Evolutionary conservation across 257 asterid genomes (phyloP).

Genomic region (Gentiana macrophylla): DNA sequence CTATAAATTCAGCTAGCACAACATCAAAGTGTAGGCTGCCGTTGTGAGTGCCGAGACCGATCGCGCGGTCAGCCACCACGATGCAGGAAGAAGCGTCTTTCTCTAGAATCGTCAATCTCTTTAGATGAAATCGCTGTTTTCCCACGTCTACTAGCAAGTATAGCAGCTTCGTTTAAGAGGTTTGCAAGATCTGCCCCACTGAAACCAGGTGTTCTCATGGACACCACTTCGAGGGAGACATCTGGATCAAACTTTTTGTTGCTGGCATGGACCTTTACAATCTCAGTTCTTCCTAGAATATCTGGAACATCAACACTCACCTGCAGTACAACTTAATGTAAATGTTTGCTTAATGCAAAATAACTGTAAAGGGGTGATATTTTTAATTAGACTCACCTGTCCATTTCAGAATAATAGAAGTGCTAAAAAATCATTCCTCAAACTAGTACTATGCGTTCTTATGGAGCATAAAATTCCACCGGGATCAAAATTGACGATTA

Average conservation of each 20-base stretch:
- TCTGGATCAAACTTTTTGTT: conserved; percentile 77
- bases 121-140: conserved; percentile 26
- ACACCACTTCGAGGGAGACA: conserved; percentile 82
- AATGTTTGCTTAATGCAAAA: not conserved
- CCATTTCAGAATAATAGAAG: conserved; percentile 5
- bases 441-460: too few species aligned
- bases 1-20: too few species aligned
- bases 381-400: conserved; percentile 10
- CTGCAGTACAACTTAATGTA: conserved; percentile 29
- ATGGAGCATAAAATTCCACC: too few species aligned
- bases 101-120: conserved; percentile 57
- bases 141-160: conserved; percentile 68
- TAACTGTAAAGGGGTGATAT: not conserved
- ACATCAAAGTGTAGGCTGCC: conserved; percentile 20
- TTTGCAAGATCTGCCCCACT: conserved; percentile 70
- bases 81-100: conserved; percentile 86
- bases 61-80: conserved; percentile 90
- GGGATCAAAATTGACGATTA: too few species aligned
- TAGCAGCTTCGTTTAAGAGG: conserved; percentile 68
- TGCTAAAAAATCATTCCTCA: too few species aligned
- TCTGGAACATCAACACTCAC: conserved; percentile 94
- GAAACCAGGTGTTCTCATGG: conserved; percentile 67
- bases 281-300: conserved; percentile 93
- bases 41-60: conserved; percentile 83
- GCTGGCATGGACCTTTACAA: conserved; percentile 81